Conservation (phyloP, 2,329 filamentous ascomycete genomes). For the Trematosphaeria pertusa region DNA sequence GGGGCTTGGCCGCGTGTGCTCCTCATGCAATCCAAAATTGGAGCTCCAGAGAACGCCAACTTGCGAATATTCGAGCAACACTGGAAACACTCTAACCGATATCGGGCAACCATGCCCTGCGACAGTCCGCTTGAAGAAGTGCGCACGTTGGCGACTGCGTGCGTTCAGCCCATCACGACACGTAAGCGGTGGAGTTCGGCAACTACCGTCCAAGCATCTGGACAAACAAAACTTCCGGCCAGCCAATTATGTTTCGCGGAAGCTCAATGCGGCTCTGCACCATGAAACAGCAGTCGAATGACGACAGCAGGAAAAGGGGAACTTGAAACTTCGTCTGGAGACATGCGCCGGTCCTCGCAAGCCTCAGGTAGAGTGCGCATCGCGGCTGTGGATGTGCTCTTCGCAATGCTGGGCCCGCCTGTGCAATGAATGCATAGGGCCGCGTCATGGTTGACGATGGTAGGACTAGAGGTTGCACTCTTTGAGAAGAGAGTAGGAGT, state of each 20-base stretch:
- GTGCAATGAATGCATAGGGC: background rate
- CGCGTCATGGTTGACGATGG: slow-evolving; percentile 5
- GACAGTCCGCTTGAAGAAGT: too few relatives aligned
- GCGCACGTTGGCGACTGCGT: too few relatives aligned
- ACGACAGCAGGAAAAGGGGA: background rate
- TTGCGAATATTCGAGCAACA: too few relatives aligned
- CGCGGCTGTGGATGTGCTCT: background rate
- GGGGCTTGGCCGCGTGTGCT: too few relatives aligned
- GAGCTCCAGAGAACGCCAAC: too few relatives aligned
- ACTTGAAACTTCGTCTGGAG: background rate
- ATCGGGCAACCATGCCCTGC: too few relatives aligned
- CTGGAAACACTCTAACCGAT: too few relatives aligned
- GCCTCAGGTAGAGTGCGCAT: slow-evolving; percentile 1
- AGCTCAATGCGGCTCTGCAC: background rate
- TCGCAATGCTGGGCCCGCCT: background rate
- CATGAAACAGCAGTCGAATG: slow-evolving; percentile 3
- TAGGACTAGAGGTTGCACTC: background rate
- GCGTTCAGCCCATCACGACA: slow-evolving; percentile 1
- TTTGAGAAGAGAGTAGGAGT: background rate
- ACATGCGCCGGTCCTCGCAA: background rate
- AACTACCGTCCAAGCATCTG: too few relatives aligned
- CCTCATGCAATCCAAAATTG: too few relatives aligned
- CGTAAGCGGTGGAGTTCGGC: slow-evolving; percentile 3
- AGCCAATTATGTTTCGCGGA: background rate
- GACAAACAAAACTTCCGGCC: slow-evolving; percentile 4